phyloP scores from a whole-genome alignment of 805 yeast genomes.

The Clavispora vitiphila region DNA sequence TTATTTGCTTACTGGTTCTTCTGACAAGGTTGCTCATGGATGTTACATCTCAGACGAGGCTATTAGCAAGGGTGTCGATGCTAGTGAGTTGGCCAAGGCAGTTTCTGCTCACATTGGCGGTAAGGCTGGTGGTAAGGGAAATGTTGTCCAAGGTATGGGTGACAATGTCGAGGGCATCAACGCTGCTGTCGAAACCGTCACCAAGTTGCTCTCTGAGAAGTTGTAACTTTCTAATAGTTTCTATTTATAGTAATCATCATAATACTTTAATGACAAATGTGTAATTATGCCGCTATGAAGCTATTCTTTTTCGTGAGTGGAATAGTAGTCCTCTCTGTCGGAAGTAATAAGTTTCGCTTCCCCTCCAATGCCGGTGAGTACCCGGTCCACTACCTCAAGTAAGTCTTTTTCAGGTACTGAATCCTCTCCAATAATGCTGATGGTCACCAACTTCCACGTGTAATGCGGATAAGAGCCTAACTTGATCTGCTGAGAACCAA shows the following conservation, averaged over 20 bases:
- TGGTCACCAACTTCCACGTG: conserved; percentile 57
- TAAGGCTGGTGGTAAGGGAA: conserved; percentile 97
- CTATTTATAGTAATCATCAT: neutral
- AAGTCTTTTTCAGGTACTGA: conserved; percentile 27
- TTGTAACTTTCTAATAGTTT: conserved; percentile 25
- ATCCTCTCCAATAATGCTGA: conserved; percentile 65
- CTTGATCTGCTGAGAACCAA: conserved; percentile 43
- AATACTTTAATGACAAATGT: neutral
- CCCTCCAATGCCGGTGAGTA: conserved; percentile 40
- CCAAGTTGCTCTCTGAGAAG: conserved; percentile 55
- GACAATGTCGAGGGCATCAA: conserved; percentile 65
- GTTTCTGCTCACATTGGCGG: conserved; percentile 85
- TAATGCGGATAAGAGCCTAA: conserved; percentile 85
- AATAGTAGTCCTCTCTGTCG: conserved; percentile 51
- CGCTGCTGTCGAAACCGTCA: conserved; percentile 70
- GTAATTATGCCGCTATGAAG: neutral
- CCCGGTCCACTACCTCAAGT: conserved; percentile 40
- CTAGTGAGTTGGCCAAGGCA: conserved; percentile 65
- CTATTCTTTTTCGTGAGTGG: conserved; percentile 16
- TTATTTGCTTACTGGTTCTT: conserved; percentile 71
- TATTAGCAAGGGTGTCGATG: conserved; percentile 63
- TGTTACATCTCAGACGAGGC: conserved; percentile 78
- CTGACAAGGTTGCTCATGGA: conserved; percentile 88
- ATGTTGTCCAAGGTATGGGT: conserved; percentile 96
- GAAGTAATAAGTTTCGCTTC: conserved; percentile 54